Evolutionary conservation across 75 land plant species (phyloP).

Genomic region (Selaginella tamariscina): DNA sequence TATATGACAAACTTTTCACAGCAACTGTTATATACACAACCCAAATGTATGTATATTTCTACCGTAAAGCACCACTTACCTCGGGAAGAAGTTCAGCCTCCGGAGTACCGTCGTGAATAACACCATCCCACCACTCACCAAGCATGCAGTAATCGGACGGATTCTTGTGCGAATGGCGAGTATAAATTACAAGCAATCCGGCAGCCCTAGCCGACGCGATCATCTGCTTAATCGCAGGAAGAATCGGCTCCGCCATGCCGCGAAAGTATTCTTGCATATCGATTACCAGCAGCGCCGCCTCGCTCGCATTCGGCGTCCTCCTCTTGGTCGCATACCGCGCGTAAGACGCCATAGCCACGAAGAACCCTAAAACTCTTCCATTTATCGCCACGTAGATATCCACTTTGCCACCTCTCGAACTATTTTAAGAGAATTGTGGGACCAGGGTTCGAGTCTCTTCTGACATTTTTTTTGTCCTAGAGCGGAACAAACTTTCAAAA

Average conservation of each 20-base stretch:
- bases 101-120: constrained; percentile 52
- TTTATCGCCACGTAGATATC: no score
- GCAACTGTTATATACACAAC: background rate
- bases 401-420: no score
- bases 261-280: constrained; percentile 81
- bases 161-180: constrained; percentile 54
- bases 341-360: constrained; percentile 13
- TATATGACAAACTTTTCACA: no score
- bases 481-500: no score
- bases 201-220: constrained; percentile 42
- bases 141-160: constrained; percentile 67
- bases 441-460: no score
- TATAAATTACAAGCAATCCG: constrained; percentile 57
- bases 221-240: constrained; percentile 31
- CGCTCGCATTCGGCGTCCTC: constrained; percentile 42
- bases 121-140: constrained; percentile 65
- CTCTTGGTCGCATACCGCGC: constrained; percentile 37
- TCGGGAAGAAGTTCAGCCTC: constrained; percentile 45
- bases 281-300: constrained; percentile 56
- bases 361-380: constrained; percentile 15
- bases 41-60: background rate
- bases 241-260: constrained; percentile 48
- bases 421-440: no score
- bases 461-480: no score
- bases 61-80: constrained; percentile 5